Evolutionary conservation across 2,329 filamentous ascomycete genomes (phyloP).

Genomic region (Clathrospora elynae): DNA sequence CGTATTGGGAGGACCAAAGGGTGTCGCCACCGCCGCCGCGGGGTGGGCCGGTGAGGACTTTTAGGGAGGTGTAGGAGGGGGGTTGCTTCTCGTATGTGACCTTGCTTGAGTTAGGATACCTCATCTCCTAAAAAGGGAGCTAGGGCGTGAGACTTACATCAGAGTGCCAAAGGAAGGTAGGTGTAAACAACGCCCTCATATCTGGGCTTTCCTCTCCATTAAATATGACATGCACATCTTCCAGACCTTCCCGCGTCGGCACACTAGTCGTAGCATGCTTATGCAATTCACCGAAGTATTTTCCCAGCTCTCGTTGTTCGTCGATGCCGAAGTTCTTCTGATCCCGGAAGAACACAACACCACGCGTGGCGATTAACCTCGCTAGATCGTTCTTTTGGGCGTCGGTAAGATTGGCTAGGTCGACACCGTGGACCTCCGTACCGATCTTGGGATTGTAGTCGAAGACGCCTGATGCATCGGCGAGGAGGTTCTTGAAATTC

Average conservation of each 20-base stretch:
- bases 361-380: slow-evolving; percentile 58
- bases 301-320: slow-evolving; percentile 58
- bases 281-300: slow-evolving; percentile 60
- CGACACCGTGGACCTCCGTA: slow-evolving; percentile 59
- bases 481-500: slow-evolving; percentile 59
- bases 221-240: slow-evolving; percentile 63
- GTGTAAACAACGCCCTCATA: slow-evolving; percentile 60
- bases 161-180: slow-evolving; percentile 62
- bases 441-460: slow-evolving; percentile 63
- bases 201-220: slow-evolving; percentile 59
- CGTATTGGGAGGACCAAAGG: slow-evolving; percentile 64
- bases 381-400: slow-evolving; percentile 61
- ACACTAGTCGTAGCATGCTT: slow-evolving; percentile 62
- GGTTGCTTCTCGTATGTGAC: slow-evolving; percentile 64
- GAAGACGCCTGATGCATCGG: slow-evolving; percentile 59
- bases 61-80: slow-evolving; percentile 62
- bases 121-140: neutral
- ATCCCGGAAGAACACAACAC: slow-evolving; percentile 63
- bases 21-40: slow-evolving; percentile 63
- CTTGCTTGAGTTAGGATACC: slow-evolving; percentile 33
- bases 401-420: slow-evolving; percentile 57
- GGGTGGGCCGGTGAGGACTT: slow-evolving; percentile 60
- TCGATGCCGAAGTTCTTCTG: slow-evolving; percentile 61
- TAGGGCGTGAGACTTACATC: slow-evolving; percentile 53
- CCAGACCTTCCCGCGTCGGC: slow-evolving; percentile 55